Evolutionary conservation across 768 basidiomycete genomes (phyloP).

Genomic region (Suillus plorans): DNA sequence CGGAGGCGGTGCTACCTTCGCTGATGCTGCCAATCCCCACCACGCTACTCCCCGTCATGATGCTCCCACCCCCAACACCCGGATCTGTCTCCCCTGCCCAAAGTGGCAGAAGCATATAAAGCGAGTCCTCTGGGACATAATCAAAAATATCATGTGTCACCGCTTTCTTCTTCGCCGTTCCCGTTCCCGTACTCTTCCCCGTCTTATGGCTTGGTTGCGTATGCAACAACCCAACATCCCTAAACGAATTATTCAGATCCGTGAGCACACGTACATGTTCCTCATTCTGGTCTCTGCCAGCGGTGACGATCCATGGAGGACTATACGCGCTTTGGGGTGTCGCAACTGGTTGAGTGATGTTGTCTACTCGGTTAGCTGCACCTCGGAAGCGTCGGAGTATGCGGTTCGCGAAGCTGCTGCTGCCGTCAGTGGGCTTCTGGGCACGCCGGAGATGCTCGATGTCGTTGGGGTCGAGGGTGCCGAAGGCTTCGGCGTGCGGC

Average conservation of each 20-base stretch:
- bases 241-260: slow-evolving; percentile 73
- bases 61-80: slow-evolving; percentile 5
- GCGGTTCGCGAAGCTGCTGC: slow-evolving; percentile 21
- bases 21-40: background rate
- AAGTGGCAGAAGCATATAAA: slow-evolving; percentile 85
- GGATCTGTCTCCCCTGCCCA: slow-evolving; percentile 77
- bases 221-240: slow-evolving; percentile 76
- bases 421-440: slow-evolving; percentile 22
- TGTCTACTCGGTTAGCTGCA: slow-evolving; percentile 19
- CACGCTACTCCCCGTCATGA: background rate
- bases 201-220: slow-evolving; percentile 42
- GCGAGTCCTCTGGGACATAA: slow-evolving; percentile 61
- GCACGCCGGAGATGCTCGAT: slow-evolving; percentile 46
- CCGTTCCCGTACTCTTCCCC: slow-evolving; percentile 9
- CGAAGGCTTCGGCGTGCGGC: slow-evolving; percentile 63
- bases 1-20: background rate
- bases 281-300: slow-evolving; percentile 64
- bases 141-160: slow-evolving; percentile 47
- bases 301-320: slow-evolving; percentile 66
- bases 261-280: slow-evolving; percentile 66
- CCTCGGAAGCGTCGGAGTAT: slow-evolving; percentile 22
- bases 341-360: slow-evolving; percentile 20
- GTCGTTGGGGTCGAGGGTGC: slow-evolving; percentile 52
- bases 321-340: slow-evolving; percentile 35
- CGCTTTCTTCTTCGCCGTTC: slow-evolving; percentile 20